Evolutionary conservation across 2,329 filamentous ascomycete genomes (phyloP), one percentile per base, ranked within the genome.

Genomic region (Aureobasidium sp.): DNA sequence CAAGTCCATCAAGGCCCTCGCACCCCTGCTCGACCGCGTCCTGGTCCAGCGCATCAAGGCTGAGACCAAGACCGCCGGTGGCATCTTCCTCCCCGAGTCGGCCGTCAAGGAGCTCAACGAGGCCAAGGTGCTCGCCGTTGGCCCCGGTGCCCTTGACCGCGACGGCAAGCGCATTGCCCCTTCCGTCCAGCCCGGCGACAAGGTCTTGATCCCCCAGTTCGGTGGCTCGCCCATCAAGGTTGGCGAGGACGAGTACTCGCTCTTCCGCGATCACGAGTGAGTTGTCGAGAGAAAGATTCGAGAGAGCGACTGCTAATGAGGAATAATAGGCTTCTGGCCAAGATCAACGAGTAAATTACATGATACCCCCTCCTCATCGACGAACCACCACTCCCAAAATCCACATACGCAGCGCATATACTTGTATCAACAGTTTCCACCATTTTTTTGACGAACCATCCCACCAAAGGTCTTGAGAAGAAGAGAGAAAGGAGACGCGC

Each of bases 51-150:
- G 94, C 79, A 81, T 97, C 81, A 97, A 97, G 83, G 90, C 93
- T 73, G 93, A 97, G 81, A 79, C 91, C 75, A 97, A 97, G 85
- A 99, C 94, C 55, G 91, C 94, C 71, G 87, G 87, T 73, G 94
- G 94, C 73, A 96, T 99, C 84, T 97, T 95, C 84, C 89, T 99
- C 68, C 94, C 94, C 70, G 94, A 99, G 82, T 92, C 88, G 66
- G 90, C 88, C 73, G 91, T 97, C 74, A 96, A 99, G 85, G 94
- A 99, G 79, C 85, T 97, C 75, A 97, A 97, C 80, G 93, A 97
- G 83, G 94, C 90, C 72, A 92, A 91, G 80, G 94, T 99, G 62
- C 82, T 99, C 65, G 94, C 94, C 66, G 93, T 99, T 66, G 94
- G 94, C 61, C 94, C 94, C 63, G 94, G 94, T 66, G 87, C 82